Evolutionary conservation across 2,329 filamentous ascomycete species (phyloP).

Genomic region (Aspergillus fischeri): DNA sequence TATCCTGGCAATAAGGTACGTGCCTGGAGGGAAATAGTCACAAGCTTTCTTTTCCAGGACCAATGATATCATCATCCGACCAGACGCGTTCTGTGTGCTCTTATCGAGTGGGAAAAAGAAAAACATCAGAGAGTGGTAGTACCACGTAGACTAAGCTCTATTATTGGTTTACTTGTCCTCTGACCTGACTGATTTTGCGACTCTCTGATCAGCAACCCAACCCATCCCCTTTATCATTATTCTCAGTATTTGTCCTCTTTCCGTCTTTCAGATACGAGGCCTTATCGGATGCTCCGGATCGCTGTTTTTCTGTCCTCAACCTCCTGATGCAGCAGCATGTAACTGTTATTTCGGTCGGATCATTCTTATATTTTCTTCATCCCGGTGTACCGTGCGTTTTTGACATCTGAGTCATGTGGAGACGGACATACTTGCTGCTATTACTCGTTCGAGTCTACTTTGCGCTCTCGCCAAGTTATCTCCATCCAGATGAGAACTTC

Average conservation of each 20-base stretch:
- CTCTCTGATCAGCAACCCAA: constrained; percentile 1
- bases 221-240: constrained; percentile 1
- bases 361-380: constrained; percentile 5
- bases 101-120: not conserved
- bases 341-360: not conserved
- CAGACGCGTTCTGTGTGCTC: constrained; percentile 15
- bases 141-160: too few relatives aligned
- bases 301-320: not conserved
- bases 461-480: constrained; percentile 88
- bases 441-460: constrained; percentile 88
- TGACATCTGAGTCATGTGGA: constrained; percentile 65
- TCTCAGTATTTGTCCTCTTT: not conserved
- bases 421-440: constrained; percentile 80
- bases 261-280: not conserved
- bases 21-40: not conserved
- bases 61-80: constrained; percentile 21
- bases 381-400: constrained; percentile 14
- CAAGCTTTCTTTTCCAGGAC: not conserved
- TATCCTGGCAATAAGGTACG: not conserved
- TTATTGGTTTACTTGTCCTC: not conserved
- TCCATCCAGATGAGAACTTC: constrained; percentile 98
- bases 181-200: not conserved
- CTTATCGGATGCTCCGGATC: not conserved
- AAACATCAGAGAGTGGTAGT: not conserved
- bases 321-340: constrained; percentile 2